Evolutionary conservation across 2,329 filamentous ascomycete species (phyloP), one percentile per base, ranked within the genome.

Genomic region (Fusarium sp.): DNA sequence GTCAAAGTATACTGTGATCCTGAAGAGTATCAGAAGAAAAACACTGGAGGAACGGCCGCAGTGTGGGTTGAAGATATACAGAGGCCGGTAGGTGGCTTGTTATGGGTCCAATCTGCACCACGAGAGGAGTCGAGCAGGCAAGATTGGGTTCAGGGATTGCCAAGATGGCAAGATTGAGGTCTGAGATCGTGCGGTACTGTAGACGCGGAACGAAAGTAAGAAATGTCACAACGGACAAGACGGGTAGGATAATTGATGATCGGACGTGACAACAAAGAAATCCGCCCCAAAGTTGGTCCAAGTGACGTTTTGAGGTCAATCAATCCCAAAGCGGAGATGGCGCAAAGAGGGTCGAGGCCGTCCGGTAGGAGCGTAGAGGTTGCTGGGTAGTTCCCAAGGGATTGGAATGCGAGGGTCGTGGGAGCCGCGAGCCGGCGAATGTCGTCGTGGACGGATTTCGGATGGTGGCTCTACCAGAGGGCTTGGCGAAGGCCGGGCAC

Each of bases 331-430:
- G 55, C 69, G 69, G 71, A 61, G 62, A 58, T 73, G 65, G 67
- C 67, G 67, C 45, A 48, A 53, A 61, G 30, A 45, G 54, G 40
- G 63, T 70, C 62, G 56, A 62, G 62, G 62, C 60, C 65, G 67
- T 71, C 69, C 56, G 48, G 41, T 43, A 29, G 55, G 27, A 54
- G 64, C 43, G 59, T 69, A 49, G 64, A 59, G 62, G 67, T 65
- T 72, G 67, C 49, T 51, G 47, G 53, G 57, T 58, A 32, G 66
- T 61, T 47, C 60, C 60, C 40, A 63, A 48, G 52, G 13, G 67
- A 70, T 69, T 75, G 74, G 74, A 75, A 76, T 76, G 74, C 49
- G 71, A 72, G 40, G 48, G 48, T 64, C 60, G 62, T 65, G 52
- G 51, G 45, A 68, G 58, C 67, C 41, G 59, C 51, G 49, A 71